These are phyloP conservation scores for Metschnikowia similis DNA, from an alignment of 805 yeast species.

Conservation along the genomic window DNA sequence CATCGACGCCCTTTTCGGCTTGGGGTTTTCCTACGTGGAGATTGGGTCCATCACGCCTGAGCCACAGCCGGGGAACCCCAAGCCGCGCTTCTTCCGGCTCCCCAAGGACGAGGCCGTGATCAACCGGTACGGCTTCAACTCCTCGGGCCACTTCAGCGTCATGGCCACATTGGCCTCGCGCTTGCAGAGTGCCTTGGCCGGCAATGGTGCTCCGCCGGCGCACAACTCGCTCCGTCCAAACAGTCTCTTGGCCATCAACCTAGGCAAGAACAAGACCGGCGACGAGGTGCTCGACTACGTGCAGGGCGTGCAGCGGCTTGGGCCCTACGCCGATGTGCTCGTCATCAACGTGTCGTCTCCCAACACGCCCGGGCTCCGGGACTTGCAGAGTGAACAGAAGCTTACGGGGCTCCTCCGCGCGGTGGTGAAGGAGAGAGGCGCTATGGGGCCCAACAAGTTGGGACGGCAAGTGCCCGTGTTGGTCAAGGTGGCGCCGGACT, in stretches of 20 bases:
- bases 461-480: constrained; percentile 67
- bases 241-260: constrained; percentile 72
- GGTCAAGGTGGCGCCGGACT: constrained; percentile 93
- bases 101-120: constrained; percentile 85
- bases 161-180: constrained; percentile 64
- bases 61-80: constrained; percentile 94
- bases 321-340: constrained; percentile 80
- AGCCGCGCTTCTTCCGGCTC: constrained; percentile 85
- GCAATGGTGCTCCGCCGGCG: constrained; percentile 34
- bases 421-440: constrained; percentile 66
- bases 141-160: constrained; percentile 79
- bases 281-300: constrained; percentile 86
- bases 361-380: constrained; percentile 92
- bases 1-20: constrained; percentile 69
- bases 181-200: constrained; percentile 22
- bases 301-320: constrained; percentile 76
- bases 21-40: constrained; percentile 88
- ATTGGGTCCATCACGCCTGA: constrained; percentile 89
- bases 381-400: constrained; percentile 73
- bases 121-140: constrained; percentile 92
- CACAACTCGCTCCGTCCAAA: constrained; percentile 55
- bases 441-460: constrained; percentile 37
- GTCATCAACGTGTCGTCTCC: constrained; percentile 93
- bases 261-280: constrained; percentile 90
- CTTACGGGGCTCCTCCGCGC: constrained; percentile 61